Conservation (phyloP, 2,329 filamentous ascomycete genomes). For the Trichoderma sp. region DNA sequence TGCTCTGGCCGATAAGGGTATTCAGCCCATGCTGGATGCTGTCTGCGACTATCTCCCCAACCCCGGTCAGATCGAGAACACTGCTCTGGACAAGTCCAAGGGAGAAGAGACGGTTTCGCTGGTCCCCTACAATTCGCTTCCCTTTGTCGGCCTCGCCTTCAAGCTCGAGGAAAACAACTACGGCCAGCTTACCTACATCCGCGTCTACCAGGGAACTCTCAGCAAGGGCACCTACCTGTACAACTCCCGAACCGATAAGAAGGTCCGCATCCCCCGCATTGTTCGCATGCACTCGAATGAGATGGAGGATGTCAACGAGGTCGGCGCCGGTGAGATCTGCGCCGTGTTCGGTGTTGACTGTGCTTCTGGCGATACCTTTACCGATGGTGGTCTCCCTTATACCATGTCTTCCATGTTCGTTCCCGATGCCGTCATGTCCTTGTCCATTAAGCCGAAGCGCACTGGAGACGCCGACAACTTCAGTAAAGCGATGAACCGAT, state of each 20-base stretch:
- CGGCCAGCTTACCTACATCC: constrained; percentile 95
- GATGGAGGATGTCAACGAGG: constrained; percentile 93
- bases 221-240: constrained; percentile 86
- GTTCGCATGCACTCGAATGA: constrained; percentile 99
- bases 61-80: constrained; percentile 82
- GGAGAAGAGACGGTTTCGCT: constrained; percentile 79
- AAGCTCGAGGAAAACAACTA: constrained; percentile 99
- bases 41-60: constrained; percentile 96
- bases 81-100: constrained; percentile 79
- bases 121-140: constrained; percentile 87
- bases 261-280: constrained; percentile 93
- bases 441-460: constrained; percentile 95
- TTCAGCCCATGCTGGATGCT: constrained; percentile 95
- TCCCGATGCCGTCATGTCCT: constrained; percentile 94
- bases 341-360: constrained; percentile 98
- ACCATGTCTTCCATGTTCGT: constrained; percentile 98
- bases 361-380: constrained; percentile 96
- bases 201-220: constrained; percentile 92
- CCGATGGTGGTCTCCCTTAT: constrained; percentile 87
- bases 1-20: constrained; percentile 87
- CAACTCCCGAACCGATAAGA: constrained; percentile 93
- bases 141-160: constrained; percentile 94
- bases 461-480: constrained; percentile 91
- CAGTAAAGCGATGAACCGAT: constrained; percentile 97
- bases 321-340: constrained; percentile 96